Percentiles rank a stretch among this genome's conserved stretches.
Conservation (phyloP, 1,284 basidiomycete species). For the Sphagnurus paluster region DNA sequence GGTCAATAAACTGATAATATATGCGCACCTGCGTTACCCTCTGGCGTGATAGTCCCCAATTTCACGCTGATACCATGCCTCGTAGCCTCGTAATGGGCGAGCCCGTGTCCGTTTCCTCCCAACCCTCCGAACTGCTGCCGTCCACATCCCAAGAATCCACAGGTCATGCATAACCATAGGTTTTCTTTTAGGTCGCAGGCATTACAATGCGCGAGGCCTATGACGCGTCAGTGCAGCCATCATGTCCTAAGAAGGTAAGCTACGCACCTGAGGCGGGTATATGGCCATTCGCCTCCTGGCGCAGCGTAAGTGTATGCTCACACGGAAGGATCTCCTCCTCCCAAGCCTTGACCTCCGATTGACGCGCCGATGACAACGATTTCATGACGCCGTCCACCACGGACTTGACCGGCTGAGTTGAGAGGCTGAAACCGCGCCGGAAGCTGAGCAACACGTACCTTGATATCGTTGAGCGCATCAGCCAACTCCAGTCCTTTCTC, state of each 20-base stretch:
- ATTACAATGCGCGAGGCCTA: slow-evolving; percentile 76
- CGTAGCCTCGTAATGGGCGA: slow-evolving; percentile 79
- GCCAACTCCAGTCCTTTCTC: slow-evolving; percentile 52
- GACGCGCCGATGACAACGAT: slow-evolving; percentile 85
- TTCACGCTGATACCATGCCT: slow-evolving; percentile 90
- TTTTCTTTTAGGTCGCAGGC: slow-evolving; percentile 86
- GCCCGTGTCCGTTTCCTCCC: slow-evolving; percentile 89
- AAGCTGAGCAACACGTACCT: slow-evolving; percentile 24
- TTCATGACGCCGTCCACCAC: slow-evolving; percentile 77
- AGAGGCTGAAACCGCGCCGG: not conserved
- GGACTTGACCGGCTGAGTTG: slow-evolving; percentile 44
- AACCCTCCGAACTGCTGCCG: slow-evolving; percentile 84
- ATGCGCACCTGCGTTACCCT: slow-evolving; percentile 78
- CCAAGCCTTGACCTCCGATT: slow-evolving; percentile 97
- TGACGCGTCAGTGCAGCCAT: not conserved
- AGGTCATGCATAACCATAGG: slow-evolving; percentile 93
- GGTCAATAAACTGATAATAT: not conserved
- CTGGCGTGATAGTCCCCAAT: slow-evolving; percentile 95
- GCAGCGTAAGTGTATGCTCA: slow-evolving; percentile 82
- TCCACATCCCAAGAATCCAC: slow-evolving; percentile 95
- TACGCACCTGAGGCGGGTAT: slow-evolving; percentile 59
- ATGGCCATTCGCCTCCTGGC: slow-evolving; percentile 58
- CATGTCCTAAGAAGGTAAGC: not conserved
- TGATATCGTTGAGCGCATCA: slow-evolving; percentile 31
- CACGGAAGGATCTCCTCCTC: slow-evolving; percentile 92